These are phyloP conservation scores for Exophiala lecanii-corni DNA, from an alignment of 2,329 filamentous ascomycete species.

Conservation along the genomic window DNA sequence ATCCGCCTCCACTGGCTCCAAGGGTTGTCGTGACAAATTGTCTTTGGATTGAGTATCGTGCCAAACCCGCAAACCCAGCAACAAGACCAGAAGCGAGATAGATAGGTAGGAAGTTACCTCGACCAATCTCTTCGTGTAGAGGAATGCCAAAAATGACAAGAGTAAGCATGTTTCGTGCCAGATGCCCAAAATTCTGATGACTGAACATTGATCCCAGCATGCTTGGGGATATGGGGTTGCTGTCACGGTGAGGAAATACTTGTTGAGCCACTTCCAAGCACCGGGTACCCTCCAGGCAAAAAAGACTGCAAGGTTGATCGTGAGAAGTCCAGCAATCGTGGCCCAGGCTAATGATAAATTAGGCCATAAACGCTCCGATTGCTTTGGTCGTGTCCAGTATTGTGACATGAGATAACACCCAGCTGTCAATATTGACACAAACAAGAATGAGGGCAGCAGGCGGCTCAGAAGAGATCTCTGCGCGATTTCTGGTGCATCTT, in stretches of 20 bases:
- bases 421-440: conserved; percentile 36
- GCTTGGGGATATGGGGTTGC: conserved; percentile 50
- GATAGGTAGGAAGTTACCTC: conserved; percentile 52
- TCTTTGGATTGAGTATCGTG: conserved; percentile 40
- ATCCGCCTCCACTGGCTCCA: conserved; percentile 49
- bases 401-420: conserved; percentile 42
- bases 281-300: conserved; percentile 50
- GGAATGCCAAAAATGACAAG: conserved; percentile 52
- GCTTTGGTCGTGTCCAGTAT: conserved; percentile 46
- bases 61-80: conserved; percentile 45
- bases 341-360: conserved; percentile 47
- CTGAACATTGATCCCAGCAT: conserved; percentile 54
- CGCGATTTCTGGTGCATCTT: conserved; percentile 24
- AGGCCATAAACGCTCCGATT: conserved; percentile 46
- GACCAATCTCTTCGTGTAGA: conserved; percentile 53
- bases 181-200: conserved; percentile 51
- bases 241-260: conserved; percentile 51
- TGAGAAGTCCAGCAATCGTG: conserved; percentile 48
- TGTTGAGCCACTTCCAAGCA: conserved; percentile 53
- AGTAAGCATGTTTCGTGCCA: conserved; percentile 50
- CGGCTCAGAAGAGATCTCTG: conserved; percentile 32
- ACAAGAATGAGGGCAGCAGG: conserved; percentile 42
- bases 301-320: conserved; percentile 48
- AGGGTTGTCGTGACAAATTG: conserved; percentile 44
- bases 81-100: conserved; percentile 46